A percentile compares a stretch with the other conserved stretches of the same genome.
Evolutionary conservation across 179 eudicot species (phyloP).

Genomic region (Gypsophila paniculata): DNA sequence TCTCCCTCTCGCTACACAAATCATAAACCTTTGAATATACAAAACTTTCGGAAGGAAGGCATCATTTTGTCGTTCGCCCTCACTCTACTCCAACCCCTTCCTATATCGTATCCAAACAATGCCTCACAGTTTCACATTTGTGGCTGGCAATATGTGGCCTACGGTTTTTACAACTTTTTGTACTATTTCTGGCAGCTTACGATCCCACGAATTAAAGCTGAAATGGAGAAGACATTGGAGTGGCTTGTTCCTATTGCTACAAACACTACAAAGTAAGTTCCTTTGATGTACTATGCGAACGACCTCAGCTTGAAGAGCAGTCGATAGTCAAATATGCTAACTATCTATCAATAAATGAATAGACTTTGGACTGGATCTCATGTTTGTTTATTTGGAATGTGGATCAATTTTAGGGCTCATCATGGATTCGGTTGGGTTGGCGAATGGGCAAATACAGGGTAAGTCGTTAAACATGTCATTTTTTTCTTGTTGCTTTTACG

Average conservation of each 20-base stretch:
- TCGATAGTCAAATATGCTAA: not conserved
- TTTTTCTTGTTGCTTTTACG: not conserved
- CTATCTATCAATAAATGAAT: too few species aligned
- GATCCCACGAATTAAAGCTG: conserved; percentile 78
- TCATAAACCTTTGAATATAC: not conserved
- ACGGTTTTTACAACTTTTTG: not conserved
- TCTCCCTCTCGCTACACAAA: not conserved
- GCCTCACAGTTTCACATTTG: too few species aligned
- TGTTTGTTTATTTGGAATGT: conserved; percentile 5
- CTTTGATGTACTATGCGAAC: not conserved
- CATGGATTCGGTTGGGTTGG: conserved; percentile 99
- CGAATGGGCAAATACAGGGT: conserved; percentile 99
- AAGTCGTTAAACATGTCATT: conserved; percentile 18
- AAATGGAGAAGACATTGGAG: conserved; percentile 90
- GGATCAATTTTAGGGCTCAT: conserved; percentile 65
- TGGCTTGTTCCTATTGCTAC: conserved; percentile 97
- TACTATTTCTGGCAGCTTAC: conserved; percentile 52
- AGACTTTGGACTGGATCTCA: conserved; percentile 3
- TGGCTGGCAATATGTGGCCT: too few species aligned
- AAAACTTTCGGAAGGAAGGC: not conserved
- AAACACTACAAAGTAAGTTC: conserved; percentile 85
- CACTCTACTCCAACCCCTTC: not conserved
- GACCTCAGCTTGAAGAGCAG: not conserved
- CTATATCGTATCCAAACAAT: not conserved
- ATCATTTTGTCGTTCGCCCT: not conserved